Base-by-base conservation (phyloP, 2,329 filamentous ascomycete genomes). In the Lachnellula hyalina region DNA sequence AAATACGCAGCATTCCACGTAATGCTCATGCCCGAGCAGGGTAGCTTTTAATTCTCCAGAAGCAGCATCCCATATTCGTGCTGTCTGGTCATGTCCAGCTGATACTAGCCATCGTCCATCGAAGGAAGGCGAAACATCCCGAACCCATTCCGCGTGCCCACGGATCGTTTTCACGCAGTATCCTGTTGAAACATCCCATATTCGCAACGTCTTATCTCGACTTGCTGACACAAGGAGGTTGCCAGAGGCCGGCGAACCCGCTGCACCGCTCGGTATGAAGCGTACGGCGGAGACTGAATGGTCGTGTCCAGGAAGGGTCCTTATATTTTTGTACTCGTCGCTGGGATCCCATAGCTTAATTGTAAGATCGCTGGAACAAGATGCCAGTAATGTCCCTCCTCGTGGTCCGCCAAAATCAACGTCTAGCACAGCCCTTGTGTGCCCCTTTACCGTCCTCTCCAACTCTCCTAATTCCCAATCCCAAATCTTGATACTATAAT, bases 401-500 rank as follows among this genome's bases (percentile, higher is more conserved):
- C 87, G 79, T 1, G 90, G 90, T 0, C 92, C 92, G 38, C 93
- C 92, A 73, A 89, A 96, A 67, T 96, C 92, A 36, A 96, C 83
- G 68, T 96, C 91, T 28, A 94, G 74, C 1, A 96, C 90, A 3
- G 90, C 84, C 68, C 89, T 91, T 5, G 91, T 96, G 67, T 96
- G 93, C 1, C 90, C 91, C 69, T 96, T 96, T 54, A 96, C 81
- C 0, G 92, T 96, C 59, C 87, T 78, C 70, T 96, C 92, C 4
- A 96, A 77, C 72, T 96, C 92, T 47, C 93, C 93, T 23, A 95
- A 74, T 67, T 96, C 92, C 88, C 91, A 96, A 68, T 96, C 92
- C 92, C 92, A 96, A 53, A 96, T 92, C 68, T 96, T 96, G 71
- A 97, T 96, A 7, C 89, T 96, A 52, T 84, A 89, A 71, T 96